Percentiles rank a stretch among this genome's conserved stretches.
phyloP scores from a whole-genome alignment of 2,329 filamentous ascomycete genomes.

The Trichophyton verrucosum region DNA sequence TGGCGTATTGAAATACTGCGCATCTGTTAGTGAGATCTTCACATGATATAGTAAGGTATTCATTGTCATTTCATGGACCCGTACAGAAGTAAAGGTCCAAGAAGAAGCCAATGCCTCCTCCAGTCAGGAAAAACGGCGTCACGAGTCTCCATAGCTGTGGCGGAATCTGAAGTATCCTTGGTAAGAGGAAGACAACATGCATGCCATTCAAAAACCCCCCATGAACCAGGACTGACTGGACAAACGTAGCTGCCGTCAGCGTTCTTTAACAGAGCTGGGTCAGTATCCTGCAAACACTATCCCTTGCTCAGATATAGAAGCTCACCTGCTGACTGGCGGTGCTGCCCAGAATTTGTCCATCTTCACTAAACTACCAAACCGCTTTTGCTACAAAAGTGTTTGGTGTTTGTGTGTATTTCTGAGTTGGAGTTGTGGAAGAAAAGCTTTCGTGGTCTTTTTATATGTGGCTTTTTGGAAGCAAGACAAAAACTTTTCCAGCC shows the following conservation, averaged over 20 bases:
- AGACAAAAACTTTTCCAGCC: neutral
- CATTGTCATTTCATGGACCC: conserved; percentile 18
- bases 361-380: neutral
- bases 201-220: conserved; percentile 40
- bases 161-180: conserved; percentile 43
- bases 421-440: neutral
- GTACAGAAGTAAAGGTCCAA: conserved; percentile 62
- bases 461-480: conserved; percentile 3
- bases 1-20: conserved; percentile 62
- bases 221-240: conserved; percentile 50
- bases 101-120: conserved; percentile 45
- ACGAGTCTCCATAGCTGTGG: conserved; percentile 50
- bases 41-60: neutral
- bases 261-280: conserved; percentile 44
- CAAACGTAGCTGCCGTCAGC: conserved; percentile 51
- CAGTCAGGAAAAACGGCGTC: conserved; percentile 48
- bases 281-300: conserved; percentile 28
- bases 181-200: conserved; percentile 40
- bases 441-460: neutral
- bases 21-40: conserved; percentile 21
- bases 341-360: conserved; percentile 54
- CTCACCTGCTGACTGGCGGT: conserved; percentile 55
- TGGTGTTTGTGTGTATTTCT: neutral
- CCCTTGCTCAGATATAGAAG: conserved; percentile 6
- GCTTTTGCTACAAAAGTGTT: conserved; percentile 2